Conservation (phyloP, 371 early-diverging fungal species). For the Saksenaea vasiformis region DNA sequence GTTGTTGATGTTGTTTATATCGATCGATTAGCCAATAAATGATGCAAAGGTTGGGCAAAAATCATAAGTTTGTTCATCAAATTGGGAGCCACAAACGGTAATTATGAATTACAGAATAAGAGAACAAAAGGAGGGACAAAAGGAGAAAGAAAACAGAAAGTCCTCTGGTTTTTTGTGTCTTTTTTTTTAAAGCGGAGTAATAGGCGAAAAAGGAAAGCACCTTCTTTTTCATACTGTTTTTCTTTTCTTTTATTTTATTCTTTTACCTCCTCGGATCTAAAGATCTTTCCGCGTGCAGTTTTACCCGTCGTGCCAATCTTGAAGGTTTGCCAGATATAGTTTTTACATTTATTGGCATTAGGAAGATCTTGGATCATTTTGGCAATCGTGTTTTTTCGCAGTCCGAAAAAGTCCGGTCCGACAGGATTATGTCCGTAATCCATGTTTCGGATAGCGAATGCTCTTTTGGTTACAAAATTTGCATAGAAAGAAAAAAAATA, state of each 20-base stretch:
- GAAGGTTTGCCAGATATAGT: constrained; percentile 76
- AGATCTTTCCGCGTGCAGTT: constrained; percentile 27
- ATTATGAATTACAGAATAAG: neutral
- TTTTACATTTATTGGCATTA: constrained; percentile 72
- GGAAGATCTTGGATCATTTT: constrained; percentile 92
- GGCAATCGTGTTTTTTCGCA: constrained; percentile 85
- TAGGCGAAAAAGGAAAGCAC: neutral
- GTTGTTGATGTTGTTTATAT: neutral
- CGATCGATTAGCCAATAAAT: neutral
- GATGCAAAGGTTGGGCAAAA: neutral
- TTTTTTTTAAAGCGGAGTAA: neutral
- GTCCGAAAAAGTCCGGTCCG: constrained; percentile 93
- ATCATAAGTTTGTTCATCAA: neutral
- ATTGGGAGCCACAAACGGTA: neutral
- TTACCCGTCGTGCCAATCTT: constrained; percentile 20
- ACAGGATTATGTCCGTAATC: constrained; percentile 83
- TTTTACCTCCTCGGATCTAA: constrained; percentile 20
- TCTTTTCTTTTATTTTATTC: neutral
- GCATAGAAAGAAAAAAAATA: neutral
- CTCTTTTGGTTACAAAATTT: constrained; percentile 27
- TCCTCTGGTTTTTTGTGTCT: neutral
- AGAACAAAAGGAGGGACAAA: neutral
- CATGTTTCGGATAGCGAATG: constrained; percentile 72
- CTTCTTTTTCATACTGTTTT: neutral
- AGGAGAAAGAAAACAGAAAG: neutral